A percentile compares a stretch with the other conserved stretches of the same genome.
These are phyloP conservation scores for Noccaea caerulescens DNA, from an alignment of 345 rosid species.

Conservation along the genomic window DNA sequence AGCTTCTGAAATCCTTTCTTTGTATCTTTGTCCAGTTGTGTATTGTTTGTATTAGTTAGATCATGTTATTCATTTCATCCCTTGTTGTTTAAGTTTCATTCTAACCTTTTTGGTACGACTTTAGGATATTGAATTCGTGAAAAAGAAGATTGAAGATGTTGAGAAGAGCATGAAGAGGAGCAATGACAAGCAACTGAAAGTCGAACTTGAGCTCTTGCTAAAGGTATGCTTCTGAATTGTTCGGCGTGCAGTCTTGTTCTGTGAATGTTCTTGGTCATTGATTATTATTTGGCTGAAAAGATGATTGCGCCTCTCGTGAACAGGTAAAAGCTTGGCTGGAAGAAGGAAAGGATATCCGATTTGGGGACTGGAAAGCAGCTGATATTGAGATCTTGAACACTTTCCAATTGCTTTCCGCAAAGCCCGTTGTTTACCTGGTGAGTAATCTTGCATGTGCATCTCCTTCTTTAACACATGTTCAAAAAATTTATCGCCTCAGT, in stretches of 20 bases:
- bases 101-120: slow-evolving; percentile 32
- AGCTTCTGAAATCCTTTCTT: background rate
- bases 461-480: slow-evolving; percentile 2
- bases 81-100: slow-evolving; percentile 15
- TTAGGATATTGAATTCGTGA: slow-evolving; percentile 89
- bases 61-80: slow-evolving; percentile 2
- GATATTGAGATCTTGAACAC: slow-evolving; percentile 90
- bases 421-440: slow-evolving; percentile 97
- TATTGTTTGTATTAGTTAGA: background rate
- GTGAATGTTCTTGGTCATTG: slow-evolving; percentile 1
- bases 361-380: slow-evolving; percentile 98
- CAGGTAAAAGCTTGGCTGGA: slow-evolving; percentile 85
- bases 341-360: slow-evolving; percentile 85
- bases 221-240: slow-evolving; percentile 32
- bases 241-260: slow-evolving; percentile 1
- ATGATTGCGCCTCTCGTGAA: slow-evolving; percentile 29
- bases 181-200: slow-evolving; percentile 90
- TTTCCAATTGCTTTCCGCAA: slow-evolving; percentile 94
- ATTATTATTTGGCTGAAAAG: slow-evolving; percentile 1
- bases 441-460: slow-evolving; percentile 26
- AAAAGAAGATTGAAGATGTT: slow-evolving; percentile 78
- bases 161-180: slow-evolving; percentile 99
- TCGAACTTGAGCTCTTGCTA: slow-evolving; percentile 69
- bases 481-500: background rate
- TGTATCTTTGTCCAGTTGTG: background rate